Evolutionary conservation across 192 early-diverging fungal species (phyloP).

Genomic region (Pilobolus umbonatus): DNA sequence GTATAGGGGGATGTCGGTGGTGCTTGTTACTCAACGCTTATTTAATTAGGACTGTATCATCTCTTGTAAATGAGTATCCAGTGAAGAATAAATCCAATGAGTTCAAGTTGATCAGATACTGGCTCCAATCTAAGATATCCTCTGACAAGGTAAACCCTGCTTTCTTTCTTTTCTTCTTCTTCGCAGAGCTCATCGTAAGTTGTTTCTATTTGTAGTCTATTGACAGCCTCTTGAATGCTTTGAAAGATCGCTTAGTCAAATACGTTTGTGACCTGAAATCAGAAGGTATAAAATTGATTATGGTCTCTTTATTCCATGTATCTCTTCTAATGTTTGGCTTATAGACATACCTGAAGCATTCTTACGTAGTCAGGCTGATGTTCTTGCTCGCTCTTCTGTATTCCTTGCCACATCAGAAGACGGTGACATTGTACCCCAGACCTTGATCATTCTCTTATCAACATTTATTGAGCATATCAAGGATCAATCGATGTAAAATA

Average conservation of each 20-base stretch:
- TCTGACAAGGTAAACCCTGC: conserved; percentile 1
- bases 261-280: conserved; percentile 20
- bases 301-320: neutral
- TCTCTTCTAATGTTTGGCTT: neutral
- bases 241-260: conserved; percentile 10
- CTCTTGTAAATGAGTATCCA: conserved; percentile 20
- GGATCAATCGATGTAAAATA: conserved; percentile 7
- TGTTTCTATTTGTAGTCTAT: neutral
- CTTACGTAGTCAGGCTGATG: conserved; percentile 22
- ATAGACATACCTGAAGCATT: conserved; percentile 21
- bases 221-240: neutral
- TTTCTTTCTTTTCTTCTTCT: neutral
- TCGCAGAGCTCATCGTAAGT: too few relatives aligned
- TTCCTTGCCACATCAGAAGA: conserved; percentile 11
- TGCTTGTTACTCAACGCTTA: neutral
- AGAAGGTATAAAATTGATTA: conserved; percentile 1
- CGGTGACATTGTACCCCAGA: neutral
- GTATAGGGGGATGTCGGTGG: neutral
- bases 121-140: conserved; percentile 9
- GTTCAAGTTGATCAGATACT: conserved; percentile 9
- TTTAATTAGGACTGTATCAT: conserved; percentile 19
- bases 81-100: conserved; percentile 10
- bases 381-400: conserved; percentile 16
- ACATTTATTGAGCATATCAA: conserved; percentile 4
- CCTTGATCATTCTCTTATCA: neutral